Evolutionary conservation across 306 rosid genomes (phyloP).

Genomic region (Cicer yamashitae): DNA sequence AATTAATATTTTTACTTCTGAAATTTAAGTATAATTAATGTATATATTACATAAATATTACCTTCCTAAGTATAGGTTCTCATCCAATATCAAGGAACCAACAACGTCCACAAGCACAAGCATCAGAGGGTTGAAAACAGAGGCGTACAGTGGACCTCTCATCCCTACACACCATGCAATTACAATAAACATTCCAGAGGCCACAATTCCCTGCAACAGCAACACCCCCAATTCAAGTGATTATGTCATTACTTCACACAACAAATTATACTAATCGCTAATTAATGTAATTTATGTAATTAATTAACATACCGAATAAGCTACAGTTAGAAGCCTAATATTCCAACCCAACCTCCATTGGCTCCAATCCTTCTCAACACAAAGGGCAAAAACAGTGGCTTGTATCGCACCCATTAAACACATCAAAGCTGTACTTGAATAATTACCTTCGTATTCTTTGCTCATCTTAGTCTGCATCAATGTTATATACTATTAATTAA

Average conservation of each 20-base stretch:
- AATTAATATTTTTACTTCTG: no score
- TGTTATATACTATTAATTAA: background rate
- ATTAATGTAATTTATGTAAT: background rate
- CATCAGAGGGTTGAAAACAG: slow-evolving; percentile 56
- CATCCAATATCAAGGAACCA: slow-evolving; percentile 52
- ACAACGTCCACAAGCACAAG: slow-evolving; percentile 50
- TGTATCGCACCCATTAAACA: slow-evolving; percentile 58
- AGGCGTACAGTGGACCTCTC: slow-evolving; percentile 68
- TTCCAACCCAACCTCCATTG: slow-evolving; percentile 74
- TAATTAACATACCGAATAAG: slow-evolving; percentile 52
- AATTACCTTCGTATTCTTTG: slow-evolving; percentile 50
- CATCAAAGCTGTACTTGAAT: slow-evolving; percentile 67
- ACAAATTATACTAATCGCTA: background rate
- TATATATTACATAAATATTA: background rate
- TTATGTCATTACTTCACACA: background rate
- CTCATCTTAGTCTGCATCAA: slow-evolving; percentile 40
- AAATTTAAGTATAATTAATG: background rate
- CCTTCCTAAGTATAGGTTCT: slow-evolving; percentile 54
- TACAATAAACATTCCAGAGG: slow-evolving; percentile 46
- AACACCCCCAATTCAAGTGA: background rate
- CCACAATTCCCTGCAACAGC: slow-evolving; percentile 56
- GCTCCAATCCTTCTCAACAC: slow-evolving; percentile 59
- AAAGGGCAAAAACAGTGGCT: slow-evolving; percentile 49
- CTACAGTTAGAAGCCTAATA: slow-evolving; percentile 61
- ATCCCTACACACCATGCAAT: slow-evolving; percentile 50